Evolutionary conservation across 2,329 filamentous ascomycete genomes (phyloP).

Genomic region (Ophiostoma ulmi): DNA sequence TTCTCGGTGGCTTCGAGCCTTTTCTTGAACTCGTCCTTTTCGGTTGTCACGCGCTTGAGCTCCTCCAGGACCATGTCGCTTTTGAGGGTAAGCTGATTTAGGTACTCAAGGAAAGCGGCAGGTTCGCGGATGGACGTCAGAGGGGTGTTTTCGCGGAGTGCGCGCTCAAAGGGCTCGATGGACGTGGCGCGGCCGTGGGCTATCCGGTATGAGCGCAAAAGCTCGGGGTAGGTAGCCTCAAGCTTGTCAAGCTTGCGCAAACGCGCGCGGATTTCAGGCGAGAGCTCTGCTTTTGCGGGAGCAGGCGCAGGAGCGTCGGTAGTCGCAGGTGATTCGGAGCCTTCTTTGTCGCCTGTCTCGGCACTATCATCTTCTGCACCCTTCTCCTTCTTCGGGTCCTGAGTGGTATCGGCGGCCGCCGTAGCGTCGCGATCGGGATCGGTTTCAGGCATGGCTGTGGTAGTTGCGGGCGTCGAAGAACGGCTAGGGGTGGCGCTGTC

Average conservation of each 20-base stretch:
- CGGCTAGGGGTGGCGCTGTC: conserved; percentile 67
- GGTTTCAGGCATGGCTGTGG: background rate
- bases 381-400: conserved; percentile 1
- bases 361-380: background rate
- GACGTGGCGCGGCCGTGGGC: conserved; percentile 80
- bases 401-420: background rate
- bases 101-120: conserved; percentile 77
- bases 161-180: conserved; percentile 90
- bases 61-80: conserved; percentile 93
- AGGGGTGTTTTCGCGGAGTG: conserved; percentile 86
- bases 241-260: conserved; percentile 85
- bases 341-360: background rate
- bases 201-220: conserved; percentile 84
- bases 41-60: conserved; percentile 75
- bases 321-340: background rate
- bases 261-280: conserved; percentile 68
- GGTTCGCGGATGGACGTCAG: conserved; percentile 84
- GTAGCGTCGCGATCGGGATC: background rate
- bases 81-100: conserved; percentile 79
- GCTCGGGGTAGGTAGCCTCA: conserved; percentile 83
- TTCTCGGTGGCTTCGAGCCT: conserved; percentile 65
- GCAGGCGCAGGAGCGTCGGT: background rate
- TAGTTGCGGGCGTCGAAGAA: conserved; percentile 21
- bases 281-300: conserved; percentile 49
- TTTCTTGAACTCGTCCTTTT: conserved; percentile 74